Conservation (phyloP, 2,329 filamentous ascomycete species). For the Neonectria ditissima region DNA sequence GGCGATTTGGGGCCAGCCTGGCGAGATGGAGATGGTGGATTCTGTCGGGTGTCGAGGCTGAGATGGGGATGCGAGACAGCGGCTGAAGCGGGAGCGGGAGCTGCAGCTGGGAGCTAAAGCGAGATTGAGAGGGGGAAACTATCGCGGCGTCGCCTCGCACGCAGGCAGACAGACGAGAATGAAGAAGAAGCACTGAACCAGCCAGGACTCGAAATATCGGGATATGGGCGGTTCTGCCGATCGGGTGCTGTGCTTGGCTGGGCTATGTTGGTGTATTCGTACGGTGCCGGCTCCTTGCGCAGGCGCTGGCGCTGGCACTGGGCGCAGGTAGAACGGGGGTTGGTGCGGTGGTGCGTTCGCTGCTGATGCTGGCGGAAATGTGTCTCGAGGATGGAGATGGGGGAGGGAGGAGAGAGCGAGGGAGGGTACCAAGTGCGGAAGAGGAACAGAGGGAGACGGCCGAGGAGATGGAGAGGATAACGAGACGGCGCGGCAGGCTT, state of each 20-base stretch:
- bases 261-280: conserved; percentile 7
- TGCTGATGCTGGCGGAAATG: conserved; percentile 33
- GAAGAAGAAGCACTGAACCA: conserved; percentile 46
- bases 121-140: conserved; percentile 27
- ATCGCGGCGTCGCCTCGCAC: conserved; percentile 40
- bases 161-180: conserved; percentile 29
- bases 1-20: conserved; percentile 38
- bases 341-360: conserved; percentile 30
- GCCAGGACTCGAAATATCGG: conserved; percentile 44
- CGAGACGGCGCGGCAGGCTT: conserved; percentile 21
- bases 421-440: conserved; percentile 10
- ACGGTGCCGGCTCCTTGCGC: conserved; percentile 35
- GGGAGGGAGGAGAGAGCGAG: conserved; percentile 24
- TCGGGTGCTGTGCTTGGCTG: conserved; percentile 5
- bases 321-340: conserved; percentile 36
- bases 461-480: conserved; percentile 14
- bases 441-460: conserved; percentile 21
- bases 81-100: conserved; percentile 32
- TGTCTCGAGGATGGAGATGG: conserved; percentile 18
- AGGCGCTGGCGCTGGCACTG: conserved; percentile 39
- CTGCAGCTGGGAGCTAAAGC: conserved; percentile 30
- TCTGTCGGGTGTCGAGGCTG: conserved; percentile 36
- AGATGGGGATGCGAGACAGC: conserved; percentile 26
- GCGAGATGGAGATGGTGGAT: conserved; percentile 32
- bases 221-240: conserved; percentile 33